Percentiles rank a stretch among this genome's conserved stretches.
phyloP scores from a whole-genome alignment of 176 grass and related monocot species.

The Aegilops longissima region DNA sequence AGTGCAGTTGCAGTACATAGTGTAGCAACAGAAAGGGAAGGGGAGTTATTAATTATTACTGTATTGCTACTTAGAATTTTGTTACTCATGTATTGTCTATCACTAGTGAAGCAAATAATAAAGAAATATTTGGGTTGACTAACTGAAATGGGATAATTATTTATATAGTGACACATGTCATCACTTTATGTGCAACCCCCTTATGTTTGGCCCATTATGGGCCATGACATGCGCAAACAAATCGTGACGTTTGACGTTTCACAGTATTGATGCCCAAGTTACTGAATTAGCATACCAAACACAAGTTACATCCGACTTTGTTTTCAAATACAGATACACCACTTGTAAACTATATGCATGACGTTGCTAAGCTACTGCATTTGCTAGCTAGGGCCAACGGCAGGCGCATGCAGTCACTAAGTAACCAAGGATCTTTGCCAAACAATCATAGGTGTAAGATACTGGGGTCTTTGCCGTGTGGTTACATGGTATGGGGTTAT shows the following conservation, averaged over 20 bases:
- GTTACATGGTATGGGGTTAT: background rate
- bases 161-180: background rate
- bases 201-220: background rate
- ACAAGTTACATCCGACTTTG: background rate
- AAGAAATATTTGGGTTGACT: background rate
- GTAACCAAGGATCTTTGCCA: background rate
- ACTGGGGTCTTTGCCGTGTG: background rate
- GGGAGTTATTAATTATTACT: background rate
- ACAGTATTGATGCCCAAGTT: background rate
- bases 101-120: background rate
- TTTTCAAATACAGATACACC: background rate
- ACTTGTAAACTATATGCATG: background rate
- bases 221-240: background rate
- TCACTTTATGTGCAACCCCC: background rate
- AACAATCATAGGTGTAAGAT: background rate
- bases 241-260: background rate
- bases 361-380: background rate
- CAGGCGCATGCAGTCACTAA: background rate
- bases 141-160: background rate
- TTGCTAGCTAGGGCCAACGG: background rate
- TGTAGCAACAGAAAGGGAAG: background rate
- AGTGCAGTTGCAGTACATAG: background rate
- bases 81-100: background rate
- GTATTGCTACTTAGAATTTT: background rate
- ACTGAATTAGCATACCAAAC: background rate